Evolutionary conservation across 2,329 filamentous ascomycete species (phyloP), one percentile per base, ranked within the genome.

Genomic region (Microsporum audouinii): DNA sequence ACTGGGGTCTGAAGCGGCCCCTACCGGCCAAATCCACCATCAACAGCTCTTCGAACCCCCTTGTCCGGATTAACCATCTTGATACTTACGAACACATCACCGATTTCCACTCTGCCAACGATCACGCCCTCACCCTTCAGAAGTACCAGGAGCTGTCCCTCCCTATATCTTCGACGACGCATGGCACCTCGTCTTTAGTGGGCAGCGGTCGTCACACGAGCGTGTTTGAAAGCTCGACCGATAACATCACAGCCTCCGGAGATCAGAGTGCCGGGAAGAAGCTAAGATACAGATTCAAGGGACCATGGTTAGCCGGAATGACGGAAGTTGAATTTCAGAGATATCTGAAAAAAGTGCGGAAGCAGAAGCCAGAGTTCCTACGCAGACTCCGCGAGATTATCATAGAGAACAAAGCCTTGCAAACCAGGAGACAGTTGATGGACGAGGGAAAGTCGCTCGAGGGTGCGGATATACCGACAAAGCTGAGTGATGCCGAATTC

Each of bases 1-100:
- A 97, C 70, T 97, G 92, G 91, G 92, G 92, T 12, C 78, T 96
- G 68, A 97, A 97, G 77, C 81, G 92, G 60, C 81, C 90, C 0
- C 79, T 97, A 4, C 92, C 92, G 1, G 76, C 87, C 6, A 87
- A 87, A 71, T 85, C 87, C 2, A 91, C 89, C 3, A 83, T 84
- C 23, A 83, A 84, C 60, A 85, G 84, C 5, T 84, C 86, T 5
- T 77, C 75, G 51, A 86, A 85, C n/a, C 88, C 91, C 7, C 79
- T 88, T 57, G 82, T 96, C 60, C 84, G 89, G 65, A 77, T 97
- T 66, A 85, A 84, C 68, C 82, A 87, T 63, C 81, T 95, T 65
- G 92, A 97, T 77, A 88, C 89, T 1, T 82, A 85, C 67, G 91
- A 96, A 75, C 88, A 91, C 72, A 82, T 96, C 66, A 96, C 91